These are phyloP conservation scores for Blastocystis sp. DNA, from an alignment of 352 stramenopile genomes.

Conservation along the genomic window DNA sequence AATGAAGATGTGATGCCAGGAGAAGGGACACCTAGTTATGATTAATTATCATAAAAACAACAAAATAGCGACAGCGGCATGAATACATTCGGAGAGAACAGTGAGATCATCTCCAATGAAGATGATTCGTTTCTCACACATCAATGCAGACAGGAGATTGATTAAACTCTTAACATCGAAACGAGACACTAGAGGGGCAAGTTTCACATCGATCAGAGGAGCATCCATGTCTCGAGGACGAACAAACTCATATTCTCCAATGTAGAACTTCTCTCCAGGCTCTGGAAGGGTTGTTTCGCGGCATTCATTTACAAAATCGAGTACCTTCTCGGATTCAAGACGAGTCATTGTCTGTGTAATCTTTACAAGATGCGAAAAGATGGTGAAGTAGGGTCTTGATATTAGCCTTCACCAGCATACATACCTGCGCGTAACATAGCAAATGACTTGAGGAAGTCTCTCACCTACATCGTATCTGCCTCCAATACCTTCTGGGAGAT, in stretches of 20 bases:
- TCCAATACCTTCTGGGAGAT: constrained; percentile 53
- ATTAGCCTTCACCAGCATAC: no score
- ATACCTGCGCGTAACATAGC: constrained; percentile 31
- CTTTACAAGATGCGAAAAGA: constrained; percentile 67
- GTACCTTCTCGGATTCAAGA: constrained; percentile 45
- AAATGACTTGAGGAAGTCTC: constrained; percentile 63
- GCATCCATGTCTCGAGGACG: constrained; percentile 66
- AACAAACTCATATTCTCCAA: constrained; percentile 54
- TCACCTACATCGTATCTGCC: constrained; percentile 61
- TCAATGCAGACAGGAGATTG: constrained; percentile 25
- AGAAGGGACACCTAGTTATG: constrained; percentile 55
- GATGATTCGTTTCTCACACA: constrained; percentile 68
- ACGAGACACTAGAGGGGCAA: constrained; percentile 60
- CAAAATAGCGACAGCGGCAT: constrained; percentile 64
- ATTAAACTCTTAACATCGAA: constrained; percentile 67
- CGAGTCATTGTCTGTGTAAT: constrained; percentile 57
- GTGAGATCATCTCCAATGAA: constrained; percentile 64
- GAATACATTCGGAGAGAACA: constrained; percentile 58
- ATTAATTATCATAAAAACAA: background rate
- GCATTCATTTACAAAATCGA: constrained; percentile 49
- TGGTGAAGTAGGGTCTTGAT: constrained; percentile 63
- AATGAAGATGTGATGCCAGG: constrained; percentile 67
- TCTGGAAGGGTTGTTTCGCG: constrained; percentile 35
- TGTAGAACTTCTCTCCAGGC: constrained; percentile 55
- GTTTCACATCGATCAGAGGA: constrained; percentile 67